phyloP scores from a whole-genome alignment of 306 rosid genomes.

The Betula pendula region DNA sequence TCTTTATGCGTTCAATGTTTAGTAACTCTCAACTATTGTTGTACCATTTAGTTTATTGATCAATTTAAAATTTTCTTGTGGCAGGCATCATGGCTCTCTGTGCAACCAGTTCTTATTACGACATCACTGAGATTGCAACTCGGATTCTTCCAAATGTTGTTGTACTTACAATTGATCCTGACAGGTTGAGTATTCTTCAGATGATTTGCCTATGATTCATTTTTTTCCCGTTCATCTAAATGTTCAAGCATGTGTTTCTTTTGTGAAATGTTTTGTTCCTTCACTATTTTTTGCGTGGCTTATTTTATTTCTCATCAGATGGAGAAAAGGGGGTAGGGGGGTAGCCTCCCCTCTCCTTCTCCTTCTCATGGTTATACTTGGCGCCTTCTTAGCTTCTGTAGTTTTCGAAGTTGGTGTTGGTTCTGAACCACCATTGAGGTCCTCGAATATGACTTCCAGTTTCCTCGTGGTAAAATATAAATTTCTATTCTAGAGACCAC shows the following conservation, averaged over 20 bases:
- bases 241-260: constrained; percentile 10
- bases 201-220: background rate
- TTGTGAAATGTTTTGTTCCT: background rate
- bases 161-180: constrained; percentile 91
- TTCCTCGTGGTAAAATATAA: no score
- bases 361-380: no score
- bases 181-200: constrained; percentile 53
- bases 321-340: no score
- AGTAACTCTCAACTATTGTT: constrained; percentile 15
- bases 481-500: no score
- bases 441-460: no score
- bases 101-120: constrained; percentile 95
- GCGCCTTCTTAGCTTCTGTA: no score
- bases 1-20: constrained; percentile 17
- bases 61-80: constrained; percentile 24
- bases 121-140: constrained; percentile 84
- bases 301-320: background rate
- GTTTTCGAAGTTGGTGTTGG: no score
- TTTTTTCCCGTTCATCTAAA: background rate
- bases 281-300: no score
- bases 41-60: background rate
- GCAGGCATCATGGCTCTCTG: constrained; percentile 98
- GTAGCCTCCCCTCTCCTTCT: no score
- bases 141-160: constrained; percentile 93
- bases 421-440: no score